Evolutionary conservation across 306 rosid genomes (phyloP).

Genomic region (Fragaria nilgerrensis): DNA sequence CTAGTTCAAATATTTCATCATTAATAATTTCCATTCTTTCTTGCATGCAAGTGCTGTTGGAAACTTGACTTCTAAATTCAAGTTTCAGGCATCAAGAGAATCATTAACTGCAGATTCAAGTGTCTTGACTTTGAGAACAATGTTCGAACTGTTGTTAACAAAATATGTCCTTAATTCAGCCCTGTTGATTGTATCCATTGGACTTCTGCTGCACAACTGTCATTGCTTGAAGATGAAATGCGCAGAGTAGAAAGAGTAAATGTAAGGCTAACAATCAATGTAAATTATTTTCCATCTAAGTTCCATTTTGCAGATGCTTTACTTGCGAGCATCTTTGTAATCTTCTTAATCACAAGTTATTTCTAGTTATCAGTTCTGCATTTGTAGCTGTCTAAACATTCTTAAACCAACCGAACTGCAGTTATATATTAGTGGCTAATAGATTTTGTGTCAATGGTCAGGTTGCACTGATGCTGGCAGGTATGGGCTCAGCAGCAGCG

Average conservation of each 20-base stretch:
- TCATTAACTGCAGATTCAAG: background rate
- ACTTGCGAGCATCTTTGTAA: conserved; percentile 7
- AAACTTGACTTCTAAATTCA: conserved; percentile 8
- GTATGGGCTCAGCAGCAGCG: conserved; percentile 66
- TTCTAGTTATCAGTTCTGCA: background rate
- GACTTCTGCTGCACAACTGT: conserved; percentile 95
- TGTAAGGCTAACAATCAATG: conserved; percentile 42
- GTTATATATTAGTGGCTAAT: conserved; percentile 8
- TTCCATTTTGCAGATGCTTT: conserved; percentile 15
- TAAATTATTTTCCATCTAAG: conserved; percentile 12
- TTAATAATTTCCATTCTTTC: background rate
- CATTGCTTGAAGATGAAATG: conserved; percentile 96
- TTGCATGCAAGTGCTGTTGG: conserved; percentile 7
- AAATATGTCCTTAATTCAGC: conserved; percentile 45
- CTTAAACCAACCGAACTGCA: background rate
- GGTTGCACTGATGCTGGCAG: conserved; percentile 94
- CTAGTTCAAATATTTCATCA: background rate
- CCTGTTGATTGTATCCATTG: conserved; percentile 99
- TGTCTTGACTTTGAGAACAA: conserved; percentile 16
- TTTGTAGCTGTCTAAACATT: background rate
- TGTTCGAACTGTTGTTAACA: conserved; percentile 11
- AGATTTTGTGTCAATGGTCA: conserved; percentile 33
- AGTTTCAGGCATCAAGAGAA: background rate
- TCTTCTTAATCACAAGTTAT: conserved; percentile 17
- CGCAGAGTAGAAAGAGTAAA: conserved; percentile 95